Base-by-base conservation (phyloP, 2,329 filamentous ascomycete species). In the Fusarium coicis region DNA sequence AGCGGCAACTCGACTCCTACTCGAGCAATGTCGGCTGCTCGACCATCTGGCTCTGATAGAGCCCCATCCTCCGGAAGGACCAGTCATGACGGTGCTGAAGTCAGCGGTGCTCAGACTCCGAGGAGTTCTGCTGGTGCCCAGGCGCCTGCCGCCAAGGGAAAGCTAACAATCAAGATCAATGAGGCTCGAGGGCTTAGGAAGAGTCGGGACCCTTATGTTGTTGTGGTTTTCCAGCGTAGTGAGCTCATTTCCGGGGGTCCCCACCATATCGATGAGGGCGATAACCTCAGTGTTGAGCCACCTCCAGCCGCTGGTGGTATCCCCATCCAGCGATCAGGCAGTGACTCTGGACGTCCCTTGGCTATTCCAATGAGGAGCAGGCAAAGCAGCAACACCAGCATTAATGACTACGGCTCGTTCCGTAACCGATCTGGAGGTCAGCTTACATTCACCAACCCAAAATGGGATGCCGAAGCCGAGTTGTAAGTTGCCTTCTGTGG, bases 301-400 rank as follows among this genome's bases (percentile, higher is more conserved):
- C 87, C 84, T 76, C 85, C 77, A 52, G 61, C 47, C 26, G 40
- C 76, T 55, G 87, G 88, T 40, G 87, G 89, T 34, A 86, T 91
- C 63, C 85, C 90, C 1, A 91, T 92, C 66, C 88, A 90, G 77
- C 88, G 92, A 64, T 91, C 93, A 70, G 93, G 92, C 65, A 96
- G 93, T 79, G 94, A 97, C 76, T 92, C 92, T 36, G 93, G 95
- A 34, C 90, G 92, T 58, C 81, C 95, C 21, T 96, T 98, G 91
- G 94, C 95, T 37, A 98, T 99, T 74, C 96, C 96, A 4, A 98
- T 98, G 94, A 92, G 93, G 78, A 98, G 95, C 81, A 92, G 96
- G 62, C 96, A 98, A 81, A 98, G 96, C 84, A 98, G 96, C 84
- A 95, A 96, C 83, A 97, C 95, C 63, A 97, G 96, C 79, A 86